phyloP scores from a whole-genome alignment of 768 basidiomycete species.

The Rubroboletus satanas region DNA sequence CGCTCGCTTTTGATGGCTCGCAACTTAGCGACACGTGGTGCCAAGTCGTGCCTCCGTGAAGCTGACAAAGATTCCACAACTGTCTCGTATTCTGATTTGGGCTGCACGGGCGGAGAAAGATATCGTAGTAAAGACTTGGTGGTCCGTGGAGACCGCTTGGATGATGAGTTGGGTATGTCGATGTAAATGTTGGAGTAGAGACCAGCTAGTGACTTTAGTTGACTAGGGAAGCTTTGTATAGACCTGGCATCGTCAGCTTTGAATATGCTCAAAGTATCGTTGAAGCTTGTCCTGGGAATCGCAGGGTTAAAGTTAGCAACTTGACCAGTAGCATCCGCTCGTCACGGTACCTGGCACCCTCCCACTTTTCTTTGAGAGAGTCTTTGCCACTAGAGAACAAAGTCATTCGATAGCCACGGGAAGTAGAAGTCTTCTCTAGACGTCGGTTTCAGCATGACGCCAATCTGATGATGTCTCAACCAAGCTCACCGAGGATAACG shows the following conservation, averaged over 20 bases:
- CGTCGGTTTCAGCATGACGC: background rate
- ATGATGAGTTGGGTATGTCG: constrained; percentile 42
- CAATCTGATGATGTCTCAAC: background rate
- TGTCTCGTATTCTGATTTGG: constrained; percentile 46
- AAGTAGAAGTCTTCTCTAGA: constrained; percentile 64
- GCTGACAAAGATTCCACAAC: constrained; percentile 52
- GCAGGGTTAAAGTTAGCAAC: background rate
- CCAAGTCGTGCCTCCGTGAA: constrained; percentile 49
- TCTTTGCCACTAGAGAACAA: constrained; percentile 79
- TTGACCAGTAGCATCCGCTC: background rate
- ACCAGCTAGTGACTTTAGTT: constrained; percentile 54
- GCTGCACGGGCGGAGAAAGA: constrained; percentile 31
- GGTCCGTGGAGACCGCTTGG: constrained; percentile 37
- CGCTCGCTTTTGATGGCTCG: constrained; percentile 74
- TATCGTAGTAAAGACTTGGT: constrained; percentile 57
- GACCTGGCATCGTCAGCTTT: constrained; percentile 70
- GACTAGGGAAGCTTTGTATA: constrained; percentile 51
- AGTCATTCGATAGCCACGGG: constrained; percentile 82
- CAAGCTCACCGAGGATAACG: constrained; percentile 65
- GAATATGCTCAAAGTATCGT: constrained; percentile 65
- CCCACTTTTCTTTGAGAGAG: constrained; percentile 81
- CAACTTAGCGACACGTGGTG: constrained; percentile 65
- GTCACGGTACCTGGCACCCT: constrained; percentile 64
- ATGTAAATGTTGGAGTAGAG: constrained; percentile 50
- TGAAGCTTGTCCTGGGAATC: constrained; percentile 55